phyloP scores from a whole-genome alignment of 2,329 filamentous ascomycete genomes.

The Colletotrichum sp. region DNA sequence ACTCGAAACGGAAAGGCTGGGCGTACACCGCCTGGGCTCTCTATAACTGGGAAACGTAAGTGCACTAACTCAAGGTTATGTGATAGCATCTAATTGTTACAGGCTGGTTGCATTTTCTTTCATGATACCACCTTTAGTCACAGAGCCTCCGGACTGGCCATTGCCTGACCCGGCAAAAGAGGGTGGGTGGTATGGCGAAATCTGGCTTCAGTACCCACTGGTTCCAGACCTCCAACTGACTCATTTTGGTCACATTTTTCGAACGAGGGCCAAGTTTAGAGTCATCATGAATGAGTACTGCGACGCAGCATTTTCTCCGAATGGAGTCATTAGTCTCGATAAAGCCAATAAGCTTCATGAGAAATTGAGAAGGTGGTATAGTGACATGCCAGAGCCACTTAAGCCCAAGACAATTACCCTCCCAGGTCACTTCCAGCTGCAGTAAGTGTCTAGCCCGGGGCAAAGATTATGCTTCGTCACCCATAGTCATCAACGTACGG shows the following conservation, averaged over 20 bases:
- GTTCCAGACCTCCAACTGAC: slow-evolving; percentile 23
- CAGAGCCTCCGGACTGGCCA: slow-evolving; percentile 29
- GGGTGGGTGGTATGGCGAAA: slow-evolving; percentile 36
- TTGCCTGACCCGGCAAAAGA: slow-evolving; percentile 32
- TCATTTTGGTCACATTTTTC: slow-evolving; percentile 31
- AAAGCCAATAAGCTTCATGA: slow-evolving; percentile 24
- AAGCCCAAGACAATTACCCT: slow-evolving; percentile 32
- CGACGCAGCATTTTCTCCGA: slow-evolving; percentile 15
- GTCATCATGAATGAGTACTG: slow-evolving; percentile 33
- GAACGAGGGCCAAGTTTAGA: slow-evolving; percentile 30
- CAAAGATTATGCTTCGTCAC: background rate
- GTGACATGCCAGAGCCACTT: slow-evolving; percentile 27
- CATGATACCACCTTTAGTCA: slow-evolving; percentile 29
- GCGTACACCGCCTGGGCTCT: background rate
- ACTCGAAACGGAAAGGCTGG: background rate
- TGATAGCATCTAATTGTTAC: background rate
- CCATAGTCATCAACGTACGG: background rate
- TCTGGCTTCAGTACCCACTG: slow-evolving; percentile 39
- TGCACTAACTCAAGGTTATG: background rate
- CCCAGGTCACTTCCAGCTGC: slow-evolving; percentile 38
- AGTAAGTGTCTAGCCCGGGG: slow-evolving; percentile 28
- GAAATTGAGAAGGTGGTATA: slow-evolving; percentile 32
- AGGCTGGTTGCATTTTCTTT: slow-evolving; percentile 30
- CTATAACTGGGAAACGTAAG: background rate
- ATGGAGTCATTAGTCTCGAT: background rate